A percentile compares a stretch with the other conserved stretches of the same genome.
These are phyloP conservation scores for Aspergillus oerlinghausenensis DNA, from an alignment of 2,329 filamentous ascomycete genomes.

Conservation along the genomic window DNA sequence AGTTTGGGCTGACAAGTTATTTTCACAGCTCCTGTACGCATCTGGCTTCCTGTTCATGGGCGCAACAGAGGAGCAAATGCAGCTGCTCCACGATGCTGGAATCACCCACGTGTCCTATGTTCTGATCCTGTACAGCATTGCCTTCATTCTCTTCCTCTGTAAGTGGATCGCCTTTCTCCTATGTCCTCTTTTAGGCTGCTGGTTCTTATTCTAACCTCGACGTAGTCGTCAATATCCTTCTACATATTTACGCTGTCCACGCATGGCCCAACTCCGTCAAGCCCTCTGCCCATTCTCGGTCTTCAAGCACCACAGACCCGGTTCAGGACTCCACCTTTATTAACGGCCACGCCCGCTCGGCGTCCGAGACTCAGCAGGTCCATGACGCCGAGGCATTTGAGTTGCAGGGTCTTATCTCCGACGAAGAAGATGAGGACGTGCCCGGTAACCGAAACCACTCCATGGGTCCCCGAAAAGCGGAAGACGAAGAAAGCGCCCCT, in stretches of 20 bases:
- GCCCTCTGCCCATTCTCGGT: slow-evolving; percentile 7
- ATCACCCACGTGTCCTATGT: slow-evolving; percentile 91
- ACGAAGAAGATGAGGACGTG: slow-evolving; percentile 65
- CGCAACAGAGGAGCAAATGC: slow-evolving; percentile 94
- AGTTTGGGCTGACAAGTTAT: neutral
- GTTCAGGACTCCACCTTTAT: slow-evolving; percentile 8
- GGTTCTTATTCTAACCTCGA: slow-evolving; percentile 5
- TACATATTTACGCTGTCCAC: slow-evolving; percentile 73
- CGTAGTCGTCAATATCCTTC: slow-evolving; percentile 72
- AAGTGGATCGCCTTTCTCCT: slow-evolving; percentile 28
- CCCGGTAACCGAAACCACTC: slow-evolving; percentile 6
- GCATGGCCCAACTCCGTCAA: slow-evolving; percentile 41
- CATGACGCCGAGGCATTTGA: slow-evolving; percentile 90
- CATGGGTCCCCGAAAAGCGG: slow-evolving; percentile 24
- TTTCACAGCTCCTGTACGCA: slow-evolving; percentile 71
- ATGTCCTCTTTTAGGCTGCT: neutral
- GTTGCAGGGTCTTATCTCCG: slow-evolving; percentile 81
- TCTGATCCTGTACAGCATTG: slow-evolving; percentile 82
- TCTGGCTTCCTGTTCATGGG: slow-evolving; percentile 97
- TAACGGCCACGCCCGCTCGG: slow-evolving; percentile 43
- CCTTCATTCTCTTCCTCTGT: slow-evolving; percentile 87
- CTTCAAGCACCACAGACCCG: slow-evolving; percentile 7
- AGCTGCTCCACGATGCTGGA: slow-evolving; percentile 64
- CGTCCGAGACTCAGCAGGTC: slow-evolving; percentile 49
- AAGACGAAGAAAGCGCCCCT: slow-evolving; percentile 27